Evolutionary conservation across 202 grass and related monocot species (phyloP).

Genomic region (Panicum virgatum): DNA sequence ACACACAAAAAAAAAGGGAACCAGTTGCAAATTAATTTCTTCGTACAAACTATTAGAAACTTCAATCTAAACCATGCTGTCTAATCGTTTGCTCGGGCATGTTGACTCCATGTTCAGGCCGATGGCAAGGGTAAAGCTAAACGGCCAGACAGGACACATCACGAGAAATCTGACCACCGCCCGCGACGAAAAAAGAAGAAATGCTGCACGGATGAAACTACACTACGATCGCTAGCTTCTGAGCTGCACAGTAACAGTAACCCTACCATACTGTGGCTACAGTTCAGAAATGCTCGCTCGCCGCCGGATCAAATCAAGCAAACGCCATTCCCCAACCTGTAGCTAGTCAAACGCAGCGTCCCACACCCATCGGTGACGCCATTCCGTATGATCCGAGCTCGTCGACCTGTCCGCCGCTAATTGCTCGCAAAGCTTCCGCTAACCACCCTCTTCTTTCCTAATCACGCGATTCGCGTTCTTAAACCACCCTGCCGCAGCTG

Average conservation of each 20-base stretch:
- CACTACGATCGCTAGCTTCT: neutral
- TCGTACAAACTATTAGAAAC: no score
- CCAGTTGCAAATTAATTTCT: no score
- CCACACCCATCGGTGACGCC: conserved; percentile 1
- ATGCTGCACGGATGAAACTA: neutral
- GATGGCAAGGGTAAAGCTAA: neutral
- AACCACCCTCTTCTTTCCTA: neutral
- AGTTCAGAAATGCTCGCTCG: neutral
- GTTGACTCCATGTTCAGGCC: neutral
- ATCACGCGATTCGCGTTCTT: neutral
- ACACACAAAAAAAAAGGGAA: neutral
- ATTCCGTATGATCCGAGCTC: conserved; percentile 24
- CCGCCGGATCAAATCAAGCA: neutral
- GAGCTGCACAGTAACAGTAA: neutral
- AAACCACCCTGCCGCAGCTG: neutral
- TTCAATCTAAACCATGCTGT: no score
- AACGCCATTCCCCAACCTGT: neutral
- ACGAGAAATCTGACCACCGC: neutral
- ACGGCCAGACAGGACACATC: neutral
- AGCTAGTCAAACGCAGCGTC: conserved; percentile 7
- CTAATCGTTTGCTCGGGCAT: neutral
- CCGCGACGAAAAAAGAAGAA: neutral
- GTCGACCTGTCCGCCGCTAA: neutral
- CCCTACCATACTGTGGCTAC: neutral
- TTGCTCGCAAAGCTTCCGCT: neutral